These are phyloP conservation scores for Hyaloscypha hepaticicola DNA, from an alignment of 495 filamentous ascomycete species.

Conservation along the genomic window DNA sequence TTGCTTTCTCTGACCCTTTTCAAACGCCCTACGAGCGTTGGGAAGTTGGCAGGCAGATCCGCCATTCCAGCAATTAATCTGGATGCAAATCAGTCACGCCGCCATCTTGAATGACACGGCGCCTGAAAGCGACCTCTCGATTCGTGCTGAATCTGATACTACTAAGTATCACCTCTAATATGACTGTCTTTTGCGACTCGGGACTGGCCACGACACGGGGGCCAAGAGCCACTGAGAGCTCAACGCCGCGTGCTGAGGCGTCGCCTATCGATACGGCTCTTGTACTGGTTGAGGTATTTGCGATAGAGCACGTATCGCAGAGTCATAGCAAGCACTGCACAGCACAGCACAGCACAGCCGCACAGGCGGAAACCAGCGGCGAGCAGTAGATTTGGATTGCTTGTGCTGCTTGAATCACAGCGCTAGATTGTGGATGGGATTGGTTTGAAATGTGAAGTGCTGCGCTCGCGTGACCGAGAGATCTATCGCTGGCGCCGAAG, in stretches of 20 bases:
- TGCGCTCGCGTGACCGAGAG: background rate
- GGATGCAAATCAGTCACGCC: slow-evolving; percentile 12
- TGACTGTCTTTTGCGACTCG: slow-evolving; percentile 26
- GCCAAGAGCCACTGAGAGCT: slow-evolving; percentile 17
- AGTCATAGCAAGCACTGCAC: background rate
- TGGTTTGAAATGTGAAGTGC: background rate
- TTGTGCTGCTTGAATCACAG: slow-evolving; percentile 1
- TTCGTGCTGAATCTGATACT: slow-evolving; percentile 25
- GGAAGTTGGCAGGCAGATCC: background rate
- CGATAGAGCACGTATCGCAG: background rate
- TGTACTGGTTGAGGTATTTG: slow-evolving; percentile 6
- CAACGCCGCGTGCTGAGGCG: slow-evolving; percentile 18
- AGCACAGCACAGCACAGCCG: background rate
- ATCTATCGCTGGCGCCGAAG: background rate
- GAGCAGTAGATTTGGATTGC: background rate
- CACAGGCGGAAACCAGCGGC: background rate
- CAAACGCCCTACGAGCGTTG: background rate
- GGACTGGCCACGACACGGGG: background rate
- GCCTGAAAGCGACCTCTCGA: slow-evolving; percentile 29
- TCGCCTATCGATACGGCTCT: background rate
- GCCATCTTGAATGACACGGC: background rate
- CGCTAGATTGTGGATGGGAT: background rate
- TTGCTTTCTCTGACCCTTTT: slow-evolving; percentile 12
- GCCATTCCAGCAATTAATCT: background rate
- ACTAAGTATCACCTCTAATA: background rate